A percentile compares a stretch with the other conserved stretches of the same genome.
Evolutionary conservation across 768 basidiomycete genomes (phyloP).

Genomic region (Tricholoma furcatifolium): DNA sequence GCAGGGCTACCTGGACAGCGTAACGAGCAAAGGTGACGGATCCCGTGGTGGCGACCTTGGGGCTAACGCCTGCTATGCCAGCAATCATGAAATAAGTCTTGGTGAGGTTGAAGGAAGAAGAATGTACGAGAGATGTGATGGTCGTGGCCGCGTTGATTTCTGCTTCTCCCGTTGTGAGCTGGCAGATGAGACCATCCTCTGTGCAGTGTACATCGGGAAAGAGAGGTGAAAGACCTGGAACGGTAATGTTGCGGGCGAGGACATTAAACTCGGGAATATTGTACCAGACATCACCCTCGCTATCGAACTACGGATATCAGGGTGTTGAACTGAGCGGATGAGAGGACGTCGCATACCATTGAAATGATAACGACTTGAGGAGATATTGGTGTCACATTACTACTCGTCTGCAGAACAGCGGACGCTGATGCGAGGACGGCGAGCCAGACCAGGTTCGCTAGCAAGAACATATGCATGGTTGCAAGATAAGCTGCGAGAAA

Average conservation of each 20-base stretch:
- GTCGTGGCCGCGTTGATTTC: conserved; percentile 15
- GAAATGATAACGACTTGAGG: conserved; percentile 16
- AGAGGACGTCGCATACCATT: conserved; percentile 4
- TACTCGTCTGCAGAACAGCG: neutral
- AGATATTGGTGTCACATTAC: neutral
- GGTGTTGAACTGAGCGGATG: too few relatives aligned
- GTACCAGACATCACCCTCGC: conserved; percentile 12
- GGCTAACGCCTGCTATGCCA: conserved; percentile 13
- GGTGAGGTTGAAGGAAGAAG: conserved; percentile 8
- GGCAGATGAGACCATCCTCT: conserved; percentile 6
- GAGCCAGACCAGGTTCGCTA: conserved; percentile 11
- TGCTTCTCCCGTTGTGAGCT: conserved; percentile 12
- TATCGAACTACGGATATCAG: conserved; percentile 1
- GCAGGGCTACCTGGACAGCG: conserved; percentile 13
- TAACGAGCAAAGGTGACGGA: conserved; percentile 15
- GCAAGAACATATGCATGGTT: conserved; percentile 10
- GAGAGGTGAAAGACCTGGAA: conserved; percentile 11
- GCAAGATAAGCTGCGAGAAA: neutral
- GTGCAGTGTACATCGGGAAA: conserved; percentile 13
- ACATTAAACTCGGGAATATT: conserved; percentile 10
- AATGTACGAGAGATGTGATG: conserved; percentile 12
- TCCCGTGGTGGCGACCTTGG: conserved; percentile 10
- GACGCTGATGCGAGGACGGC: conserved; percentile 7
- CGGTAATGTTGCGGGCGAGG: conserved; percentile 10
- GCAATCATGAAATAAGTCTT: conserved; percentile 13